A percentile compares a stretch with the other conserved stretches of the same genome.
Conservation (phyloP, 2,329 filamentous ascomycete genomes). For the Iodosphaeria phyllophila region DNA sequence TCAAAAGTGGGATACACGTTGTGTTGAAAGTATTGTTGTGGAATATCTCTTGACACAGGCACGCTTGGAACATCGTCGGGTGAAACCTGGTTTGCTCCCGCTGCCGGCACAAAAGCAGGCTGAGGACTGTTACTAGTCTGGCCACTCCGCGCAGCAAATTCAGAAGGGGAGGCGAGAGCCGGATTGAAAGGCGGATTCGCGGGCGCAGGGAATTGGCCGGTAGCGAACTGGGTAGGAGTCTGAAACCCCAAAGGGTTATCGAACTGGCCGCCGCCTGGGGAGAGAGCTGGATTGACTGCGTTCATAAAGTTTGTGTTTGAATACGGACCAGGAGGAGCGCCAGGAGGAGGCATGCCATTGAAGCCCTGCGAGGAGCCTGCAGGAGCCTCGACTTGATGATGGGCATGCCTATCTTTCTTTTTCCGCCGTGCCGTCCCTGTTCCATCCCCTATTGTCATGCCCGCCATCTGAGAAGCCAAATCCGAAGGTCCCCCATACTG, state of each 20-base stretch:
- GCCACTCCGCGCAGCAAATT: conserved; percentile 28
- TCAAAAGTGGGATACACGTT: conserved; percentile 94
- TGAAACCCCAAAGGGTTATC: conserved; percentile 22
- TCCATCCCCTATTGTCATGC: conserved; percentile 46
- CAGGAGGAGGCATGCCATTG: conserved; percentile 44
- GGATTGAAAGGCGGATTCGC: conserved; percentile 32
- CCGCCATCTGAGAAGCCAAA: conserved; percentile 58
- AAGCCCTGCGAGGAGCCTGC: conserved; percentile 49
- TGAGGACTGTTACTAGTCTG: conserved; percentile 20
- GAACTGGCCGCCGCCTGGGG: conserved; percentile 27
- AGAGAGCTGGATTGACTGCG: conserved; percentile 25
- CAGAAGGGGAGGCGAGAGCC: conserved; percentile 19
- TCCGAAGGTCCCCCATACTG: conserved; percentile 20
- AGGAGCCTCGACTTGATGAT: conserved; percentile 66
- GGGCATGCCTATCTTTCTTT: conserved; percentile 91
- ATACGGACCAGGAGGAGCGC: too few species aligned
- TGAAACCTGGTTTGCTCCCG: conserved; percentile 60
- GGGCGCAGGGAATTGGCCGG: conserved; percentile 39
- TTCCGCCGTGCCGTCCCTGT: conserved; percentile 41
- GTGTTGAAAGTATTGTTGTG: conserved; percentile 67
- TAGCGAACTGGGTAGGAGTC: conserved; percentile 26
- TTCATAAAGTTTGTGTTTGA: conserved; percentile 41
- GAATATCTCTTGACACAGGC: conserved; percentile 62
- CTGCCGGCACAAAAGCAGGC: conserved; percentile 32
- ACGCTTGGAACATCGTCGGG: conserved; percentile 88